A percentile compares a stretch with the other conserved stretches of the same genome.
Evolutionary conservation across 2,329 filamentous ascomycete genomes (phyloP).

Genomic region (Alternaria dauci): DNA sequence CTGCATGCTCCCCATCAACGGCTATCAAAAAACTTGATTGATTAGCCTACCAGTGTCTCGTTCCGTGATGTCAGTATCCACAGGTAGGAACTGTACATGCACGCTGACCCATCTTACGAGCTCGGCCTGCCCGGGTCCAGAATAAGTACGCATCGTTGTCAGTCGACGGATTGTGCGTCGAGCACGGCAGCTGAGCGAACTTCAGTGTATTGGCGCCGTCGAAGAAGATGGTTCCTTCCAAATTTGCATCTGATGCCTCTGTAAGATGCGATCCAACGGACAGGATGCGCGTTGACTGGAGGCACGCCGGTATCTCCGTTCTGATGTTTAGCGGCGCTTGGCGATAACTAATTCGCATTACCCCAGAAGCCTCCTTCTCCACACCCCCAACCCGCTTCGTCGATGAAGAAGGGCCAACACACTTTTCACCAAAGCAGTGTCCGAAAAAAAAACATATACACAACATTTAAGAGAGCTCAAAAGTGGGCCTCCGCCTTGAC

Average conservation of each 20-base stretch:
- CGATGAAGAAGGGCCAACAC: not conserved
- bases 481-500: fast-evolving
- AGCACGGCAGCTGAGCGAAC: fast-evolving
- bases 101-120: not conserved
- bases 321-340: conserved; percentile 7
- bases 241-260: too few relatives aligned
- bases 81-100: not conserved
- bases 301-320: not conserved
- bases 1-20: too few relatives aligned
- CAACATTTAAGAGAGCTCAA: too few relatives aligned
- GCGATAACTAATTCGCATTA: conserved; percentile 16
- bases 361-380: conserved; percentile 17
- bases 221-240: too few relatives aligned
- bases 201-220: not conserved
- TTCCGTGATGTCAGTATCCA: not conserved
- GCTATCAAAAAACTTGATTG: too few relatives aligned
- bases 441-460: too few relatives aligned
- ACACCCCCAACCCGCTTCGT: conserved; percentile 9
- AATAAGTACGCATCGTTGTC: not conserved
- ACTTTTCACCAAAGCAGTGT: not conserved
- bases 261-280: not conserved
- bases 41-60: not conserved
- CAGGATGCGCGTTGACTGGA: not conserved
- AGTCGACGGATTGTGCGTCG: not conserved
- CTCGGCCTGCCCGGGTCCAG: not conserved